Evolutionary conservation across 495 filamentous ascomycete species (phyloP), one percentile per base, ranked within the genome.

Genomic region (Lasiosphaeria ovina): DNA sequence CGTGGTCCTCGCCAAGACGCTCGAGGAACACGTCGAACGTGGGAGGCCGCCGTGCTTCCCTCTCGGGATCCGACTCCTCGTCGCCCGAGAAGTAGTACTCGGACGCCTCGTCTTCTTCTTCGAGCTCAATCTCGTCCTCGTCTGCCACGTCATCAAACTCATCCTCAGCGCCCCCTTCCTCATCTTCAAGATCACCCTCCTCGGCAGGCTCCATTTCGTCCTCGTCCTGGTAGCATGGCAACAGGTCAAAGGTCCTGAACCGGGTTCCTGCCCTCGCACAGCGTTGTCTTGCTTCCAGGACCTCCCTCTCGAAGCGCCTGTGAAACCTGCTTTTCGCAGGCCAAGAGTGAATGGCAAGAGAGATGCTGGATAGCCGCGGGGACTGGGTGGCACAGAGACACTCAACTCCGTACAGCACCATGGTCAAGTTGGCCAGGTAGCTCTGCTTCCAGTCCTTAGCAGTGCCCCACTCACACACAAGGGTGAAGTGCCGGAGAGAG

Each of bases 31-130:
- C 71, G 17, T 65, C 66, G 54, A 73, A 72, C 2, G 60, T 72
- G 12, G 66, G 54, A 4, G 71, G 71, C 10, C 69, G 60, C 47
- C 67, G 59, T 1, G 71, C 71, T 14, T 70, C 69, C 31, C 71
- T 55, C 52, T 72, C 71, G 0, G 69, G 69, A 47, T 73, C 71
- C 6, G 62, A 61, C 17, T 70, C 71, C 16, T 72, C 71, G 55
- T 72, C 69, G 35, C 63, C 71, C 11, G 69, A 70, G 35, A 70
- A 65, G 35, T 72, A 73, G 55, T 73, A 73, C 59, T 72, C 71
- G 17, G 69, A 70, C 2, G 71, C 71, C 58, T 73, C 71, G 33
- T 73, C 71, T 48, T 73, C 71, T 44, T 73, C 71, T 38, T 73
- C 71, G 7, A 72, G 62, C 53, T 73, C 71, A 3, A 63, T 40